Evolutionary conservation across 805 yeast species (phyloP), one percentile per base, ranked within the genome.

Genomic region (Teunomyces tritomae): DNA sequence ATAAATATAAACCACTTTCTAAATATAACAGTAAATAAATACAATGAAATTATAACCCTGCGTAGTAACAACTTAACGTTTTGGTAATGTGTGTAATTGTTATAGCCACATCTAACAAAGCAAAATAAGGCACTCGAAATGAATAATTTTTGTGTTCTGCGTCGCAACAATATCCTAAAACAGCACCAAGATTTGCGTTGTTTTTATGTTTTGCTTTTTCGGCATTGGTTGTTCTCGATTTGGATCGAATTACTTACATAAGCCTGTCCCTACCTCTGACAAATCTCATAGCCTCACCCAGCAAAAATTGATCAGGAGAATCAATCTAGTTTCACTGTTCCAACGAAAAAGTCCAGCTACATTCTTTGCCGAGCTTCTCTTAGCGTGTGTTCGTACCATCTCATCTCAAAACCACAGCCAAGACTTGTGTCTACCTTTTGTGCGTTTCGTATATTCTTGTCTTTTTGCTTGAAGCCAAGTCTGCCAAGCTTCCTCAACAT

Each of bases 271-370:
- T 7, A 11, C 11, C n/a, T 5, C 40, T 24, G 40, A 37, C 40
- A 37, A 37, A 37, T 37, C 40, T 37, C 40, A 37, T 39, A 39
- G 32, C 43, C 43, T 39, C 32, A 39, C 30, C 34, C 29, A 39
- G 28, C 42, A 20, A 39, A 39, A 39, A 26, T 28, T 39, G 42
- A 27, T 10, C 24, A 24, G 42, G 16, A 24, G 28, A 29, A 39
- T 39, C 24, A 13, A 39, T 14, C 43, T 30, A 17, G 39, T 37
- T 37, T 37, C 10, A n/a, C 8, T 20, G 24, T 20, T 20, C 6
- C 6, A 20, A 24, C 29, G n/a, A n/a, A n/a, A 36, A 8, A 11
- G 16, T 37, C 14, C 32, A 14, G 8, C 16, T 20, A 28, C 26
- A 11, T 9, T 16, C 33, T 24, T 24, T 39, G 42, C 20, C 20